Percentiles rank a stretch among this genome's conserved stretches.
These are phyloP conservation scores for Apiospora saccharicola DNA, from an alignment of 2,329 filamentous ascomycete genomes.

Conservation along the genomic window DNA sequence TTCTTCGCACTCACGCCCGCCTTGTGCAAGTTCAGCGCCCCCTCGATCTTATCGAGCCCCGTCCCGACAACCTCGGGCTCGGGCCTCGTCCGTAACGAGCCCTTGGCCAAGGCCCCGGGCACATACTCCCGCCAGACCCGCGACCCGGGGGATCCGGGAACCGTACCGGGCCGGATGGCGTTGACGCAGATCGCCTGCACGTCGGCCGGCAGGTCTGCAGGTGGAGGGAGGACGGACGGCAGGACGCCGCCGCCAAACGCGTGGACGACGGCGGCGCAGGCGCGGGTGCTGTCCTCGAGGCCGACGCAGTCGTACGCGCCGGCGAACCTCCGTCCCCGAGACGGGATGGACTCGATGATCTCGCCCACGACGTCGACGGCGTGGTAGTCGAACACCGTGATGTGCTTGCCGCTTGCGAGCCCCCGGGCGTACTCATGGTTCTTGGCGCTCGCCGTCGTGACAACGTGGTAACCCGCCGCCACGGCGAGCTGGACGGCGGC, in stretches of 20 bases:
- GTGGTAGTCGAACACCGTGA: constrained; percentile 51
- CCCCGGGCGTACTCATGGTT: constrained; percentile 49
- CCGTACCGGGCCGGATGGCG: constrained; percentile 21
- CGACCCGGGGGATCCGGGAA: not conserved
- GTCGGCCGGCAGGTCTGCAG: constrained; percentile 33
- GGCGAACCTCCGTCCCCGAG: constrained; percentile 30
- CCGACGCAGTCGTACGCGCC: constrained; percentile 33
- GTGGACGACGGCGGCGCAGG: not conserved
- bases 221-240: constrained; percentile 23
- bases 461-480: constrained; percentile 52
- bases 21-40: constrained; percentile 27
- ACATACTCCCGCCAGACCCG: constrained; percentile 38
- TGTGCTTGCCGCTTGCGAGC: constrained; percentile 46
- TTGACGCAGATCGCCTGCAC: constrained; percentile 25
- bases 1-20: constrained; percentile 28
- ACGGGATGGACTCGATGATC: constrained; percentile 36
- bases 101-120: constrained; percentile 36
- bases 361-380: constrained; percentile 38
- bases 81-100: constrained; percentile 37
- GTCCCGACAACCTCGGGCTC: constrained; percentile 36
- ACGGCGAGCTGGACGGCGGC: constrained; percentile 55
- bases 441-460: constrained; percentile 47
- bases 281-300: constrained; percentile 23
- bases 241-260: constrained; percentile 1
- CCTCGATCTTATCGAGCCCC: constrained; percentile 29